Percentiles rank a stretch among this genome's conserved stretches.
Conservation (phyloP, 805 yeast species). For the Cyberlindnera saturnus region DNA sequence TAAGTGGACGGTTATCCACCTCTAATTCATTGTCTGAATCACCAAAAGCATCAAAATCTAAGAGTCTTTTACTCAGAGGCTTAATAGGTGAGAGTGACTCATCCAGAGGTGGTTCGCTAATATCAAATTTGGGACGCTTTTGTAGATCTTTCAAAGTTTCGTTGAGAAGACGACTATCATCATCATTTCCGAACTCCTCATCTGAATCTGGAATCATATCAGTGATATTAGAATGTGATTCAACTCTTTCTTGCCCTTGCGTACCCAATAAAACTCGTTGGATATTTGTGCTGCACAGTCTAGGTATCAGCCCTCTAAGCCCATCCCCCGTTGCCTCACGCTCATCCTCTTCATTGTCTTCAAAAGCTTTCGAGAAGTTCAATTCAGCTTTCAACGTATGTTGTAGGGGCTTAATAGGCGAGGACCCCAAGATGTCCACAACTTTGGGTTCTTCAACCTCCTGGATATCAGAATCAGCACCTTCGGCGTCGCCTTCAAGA, state of each 20-base stretch:
- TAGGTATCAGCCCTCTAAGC: too few species aligned
- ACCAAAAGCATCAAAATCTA: background rate
- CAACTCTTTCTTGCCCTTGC: background rate
- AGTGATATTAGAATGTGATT: background rate
- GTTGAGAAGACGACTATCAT: background rate
- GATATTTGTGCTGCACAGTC: too few species aligned
- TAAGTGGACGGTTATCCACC: background rate
- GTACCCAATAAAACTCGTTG: background rate
- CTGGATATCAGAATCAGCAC: background rate
- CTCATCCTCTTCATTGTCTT: slow-evolving; percentile 5
- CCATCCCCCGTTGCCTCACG: background rate
- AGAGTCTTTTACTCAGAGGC: background rate
- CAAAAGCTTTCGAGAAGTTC: slow-evolving; percentile 7
- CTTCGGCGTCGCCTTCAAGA: background rate
- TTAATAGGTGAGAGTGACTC: background rate
- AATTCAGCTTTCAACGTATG: background rate
- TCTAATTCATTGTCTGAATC: slow-evolving; percentile 2
- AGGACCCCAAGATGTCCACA: background rate
- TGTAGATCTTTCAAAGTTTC: slow-evolving; percentile 3
- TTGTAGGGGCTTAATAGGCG: background rate
- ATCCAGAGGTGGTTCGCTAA: background rate
- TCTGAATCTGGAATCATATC: background rate
- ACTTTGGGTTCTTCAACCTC: background rate
- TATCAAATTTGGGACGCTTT: background rate
- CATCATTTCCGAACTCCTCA: background rate